Evolutionary conservation across 106 monocot species (phyloP).

Genomic region (Dendrobium catenatum): DNA sequence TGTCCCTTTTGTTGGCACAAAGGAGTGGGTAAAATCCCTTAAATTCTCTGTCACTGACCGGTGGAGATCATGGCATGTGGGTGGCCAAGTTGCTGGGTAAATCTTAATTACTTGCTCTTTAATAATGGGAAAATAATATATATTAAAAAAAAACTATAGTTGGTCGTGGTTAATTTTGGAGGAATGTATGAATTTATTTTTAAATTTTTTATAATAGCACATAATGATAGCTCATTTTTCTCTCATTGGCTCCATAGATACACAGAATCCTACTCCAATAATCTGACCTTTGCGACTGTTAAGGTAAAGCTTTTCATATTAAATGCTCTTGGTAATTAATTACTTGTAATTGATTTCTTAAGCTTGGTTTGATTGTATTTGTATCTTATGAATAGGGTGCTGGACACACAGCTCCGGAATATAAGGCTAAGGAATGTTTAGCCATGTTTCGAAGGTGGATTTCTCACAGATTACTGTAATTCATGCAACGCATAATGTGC

Average conservation of each 20-base stretch:
- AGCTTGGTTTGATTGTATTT: background rate
- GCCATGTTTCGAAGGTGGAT: slow-evolving; percentile 1
- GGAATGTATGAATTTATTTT: background rate
- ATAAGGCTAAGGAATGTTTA: background rate
- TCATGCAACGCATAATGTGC: background rate
- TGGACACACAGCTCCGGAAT: slow-evolving; percentile 5
- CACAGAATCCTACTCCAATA: background rate
- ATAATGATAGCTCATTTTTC: background rate
- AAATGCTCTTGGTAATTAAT: no score
- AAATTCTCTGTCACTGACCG: slow-evolving; percentile 28
- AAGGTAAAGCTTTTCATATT: background rate
- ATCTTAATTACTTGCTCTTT: background rate
- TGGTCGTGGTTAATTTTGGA: background rate
- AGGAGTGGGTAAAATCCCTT: slow-evolving; percentile 44
- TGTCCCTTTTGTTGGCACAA: slow-evolving; percentile 45
- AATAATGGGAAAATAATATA: no score
- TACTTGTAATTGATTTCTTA: no score
- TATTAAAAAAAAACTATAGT: no score
- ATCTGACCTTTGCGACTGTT: slow-evolving; percentile 6
- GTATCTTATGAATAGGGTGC: background rate
- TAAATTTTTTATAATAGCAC: background rate
- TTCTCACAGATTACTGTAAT: background rate
- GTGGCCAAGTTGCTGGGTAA: slow-evolving; percentile 36
- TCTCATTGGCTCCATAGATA: background rate
- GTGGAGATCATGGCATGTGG: slow-evolving; percentile 45